These are phyloP conservation scores for Retiboletus flavoniger DNA, from an alignment of 1,284 basidiomycete species.

Conservation along the genomic window DNA sequence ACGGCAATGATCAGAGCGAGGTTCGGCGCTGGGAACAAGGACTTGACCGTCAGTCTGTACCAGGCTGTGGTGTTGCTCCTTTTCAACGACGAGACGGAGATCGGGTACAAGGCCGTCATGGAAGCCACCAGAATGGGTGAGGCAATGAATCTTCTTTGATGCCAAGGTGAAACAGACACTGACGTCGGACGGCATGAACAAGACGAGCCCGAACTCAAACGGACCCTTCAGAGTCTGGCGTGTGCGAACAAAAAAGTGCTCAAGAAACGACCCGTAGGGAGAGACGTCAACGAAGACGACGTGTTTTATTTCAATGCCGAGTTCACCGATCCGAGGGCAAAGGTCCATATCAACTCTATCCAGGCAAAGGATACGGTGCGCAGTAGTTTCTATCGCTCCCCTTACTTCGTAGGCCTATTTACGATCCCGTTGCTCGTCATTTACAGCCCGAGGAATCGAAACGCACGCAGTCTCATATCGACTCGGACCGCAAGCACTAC, in stretches of 20 bases:
- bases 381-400: neutral
- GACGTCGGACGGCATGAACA: neutral
- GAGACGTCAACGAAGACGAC: conserved; percentile 79
- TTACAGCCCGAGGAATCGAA: conserved; percentile 80
- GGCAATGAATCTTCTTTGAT: conserved; percentile 27
- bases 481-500: conserved; percentile 82
- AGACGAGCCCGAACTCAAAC: conserved; percentile 76
- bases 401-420: neutral
- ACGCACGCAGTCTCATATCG: conserved; percentile 80
- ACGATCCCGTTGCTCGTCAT: neutral
- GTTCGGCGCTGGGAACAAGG: conserved; percentile 76
- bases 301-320: conserved; percentile 75
- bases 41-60: conserved; percentile 88
- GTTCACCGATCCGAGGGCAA: conserved; percentile 78
- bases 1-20: conserved; percentile 70
- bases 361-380: conserved; percentile 70
- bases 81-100: conserved; percentile 73
- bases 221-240: conserved; percentile 90
- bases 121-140: conserved; percentile 74
- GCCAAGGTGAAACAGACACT: conserved; percentile 3
- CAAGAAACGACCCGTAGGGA: conserved; percentile 76
- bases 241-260: conserved; percentile 90
- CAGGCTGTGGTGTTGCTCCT: conserved; percentile 86
- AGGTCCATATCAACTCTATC: conserved; percentile 94
- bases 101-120: conserved; percentile 70